phyloP scores from a whole-genome alignment of 352 stramenopile genomes.

The Pythium folliculosum region DNA sequence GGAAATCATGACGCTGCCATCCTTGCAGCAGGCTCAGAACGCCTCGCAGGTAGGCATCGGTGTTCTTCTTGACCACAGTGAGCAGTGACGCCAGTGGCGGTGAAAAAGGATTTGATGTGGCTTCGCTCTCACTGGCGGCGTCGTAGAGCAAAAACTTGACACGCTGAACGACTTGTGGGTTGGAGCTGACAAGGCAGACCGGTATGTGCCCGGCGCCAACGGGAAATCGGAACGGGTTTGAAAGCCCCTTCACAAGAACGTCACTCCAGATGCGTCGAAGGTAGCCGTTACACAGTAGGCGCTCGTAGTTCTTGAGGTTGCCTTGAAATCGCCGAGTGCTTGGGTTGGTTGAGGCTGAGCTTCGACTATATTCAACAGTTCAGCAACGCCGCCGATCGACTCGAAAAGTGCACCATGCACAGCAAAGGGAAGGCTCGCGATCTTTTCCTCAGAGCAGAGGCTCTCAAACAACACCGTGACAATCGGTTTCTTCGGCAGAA shows the following conservation, averaged over 20 bases:
- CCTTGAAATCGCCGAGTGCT: conserved; percentile 30
- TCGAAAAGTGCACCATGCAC: conserved; percentile 84
- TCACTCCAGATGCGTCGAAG: conserved; percentile 66
- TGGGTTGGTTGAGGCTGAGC: conserved; percentile 31
- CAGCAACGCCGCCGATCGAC: conserved; percentile 69
- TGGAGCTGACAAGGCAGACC: conserved; percentile 74
- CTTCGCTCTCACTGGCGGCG: conserved; percentile 47
- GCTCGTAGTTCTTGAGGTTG: conserved; percentile 55
- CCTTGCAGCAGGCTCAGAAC: conserved; percentile 73
- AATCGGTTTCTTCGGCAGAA: conserved; percentile 41
- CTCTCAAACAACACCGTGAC: conserved; percentile 58
- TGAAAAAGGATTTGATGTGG: conserved; percentile 38
- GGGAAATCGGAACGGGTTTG: conserved; percentile 74
- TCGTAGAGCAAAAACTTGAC: conserved; percentile 73
- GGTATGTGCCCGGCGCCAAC: conserved; percentile 79
- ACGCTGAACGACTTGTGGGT: conserved; percentile 46
- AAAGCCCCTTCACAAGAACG: conserved; percentile 71
- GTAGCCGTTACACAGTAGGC: conserved; percentile 46
- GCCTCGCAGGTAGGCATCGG: conserved; percentile 72
- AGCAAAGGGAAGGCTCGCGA: conserved; percentile 77
- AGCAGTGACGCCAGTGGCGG: conserved; percentile 66
- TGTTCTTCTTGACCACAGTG: conserved; percentile 66
- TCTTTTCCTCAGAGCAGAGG: conserved; percentile 52
- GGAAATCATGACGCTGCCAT: conserved; percentile 64
- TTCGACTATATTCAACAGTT: conserved; percentile 60